Conservation (phyloP, 164 flowering plant species). For the Berberis vulgaris region DNA sequence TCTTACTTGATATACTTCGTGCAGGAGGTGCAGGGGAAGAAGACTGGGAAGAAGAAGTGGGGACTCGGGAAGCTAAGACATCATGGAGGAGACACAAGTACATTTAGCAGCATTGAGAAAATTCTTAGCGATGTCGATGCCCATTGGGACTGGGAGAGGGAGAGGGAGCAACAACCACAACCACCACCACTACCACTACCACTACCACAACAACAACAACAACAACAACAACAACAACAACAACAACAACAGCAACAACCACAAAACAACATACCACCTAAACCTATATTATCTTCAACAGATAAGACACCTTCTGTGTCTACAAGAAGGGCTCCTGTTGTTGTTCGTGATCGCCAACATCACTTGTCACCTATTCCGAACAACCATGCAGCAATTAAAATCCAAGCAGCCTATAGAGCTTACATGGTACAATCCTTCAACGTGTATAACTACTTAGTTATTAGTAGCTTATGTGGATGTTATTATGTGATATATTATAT, state of each 20-base stretch:
- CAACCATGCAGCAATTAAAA: constrained; percentile 58
- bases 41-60: constrained; percentile 41
- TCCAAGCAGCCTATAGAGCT: constrained; percentile 87
- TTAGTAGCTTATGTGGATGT: not conserved
- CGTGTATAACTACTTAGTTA: too few relatives aligned
- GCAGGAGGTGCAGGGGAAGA: constrained; percentile 39
- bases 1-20: not conserved
- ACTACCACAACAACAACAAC: too few relatives aligned
- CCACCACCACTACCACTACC: too few relatives aligned
- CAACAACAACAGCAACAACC: too few relatives aligned
- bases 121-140: constrained; percentile 84
- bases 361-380: not conserved
- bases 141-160: constrained; percentile 28
- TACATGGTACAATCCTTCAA: constrained; percentile 38
- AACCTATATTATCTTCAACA: constrained; percentile 10
- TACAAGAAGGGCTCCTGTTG: constrained; percentile 1
- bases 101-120: constrained; percentile 89
- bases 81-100: constrained; percentile 54
- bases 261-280: not conserved
- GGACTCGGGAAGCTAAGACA: constrained; percentile 37
- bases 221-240: too few relatives aligned
- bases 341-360: constrained; percentile 9
- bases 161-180: constrained; percentile 8
- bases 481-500: not conserved
- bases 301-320: constrained; percentile 17